Evolutionary conservation across 768 basidiomycete genomes (phyloP).

Genomic region (Tephrocybe sp.): DNA sequence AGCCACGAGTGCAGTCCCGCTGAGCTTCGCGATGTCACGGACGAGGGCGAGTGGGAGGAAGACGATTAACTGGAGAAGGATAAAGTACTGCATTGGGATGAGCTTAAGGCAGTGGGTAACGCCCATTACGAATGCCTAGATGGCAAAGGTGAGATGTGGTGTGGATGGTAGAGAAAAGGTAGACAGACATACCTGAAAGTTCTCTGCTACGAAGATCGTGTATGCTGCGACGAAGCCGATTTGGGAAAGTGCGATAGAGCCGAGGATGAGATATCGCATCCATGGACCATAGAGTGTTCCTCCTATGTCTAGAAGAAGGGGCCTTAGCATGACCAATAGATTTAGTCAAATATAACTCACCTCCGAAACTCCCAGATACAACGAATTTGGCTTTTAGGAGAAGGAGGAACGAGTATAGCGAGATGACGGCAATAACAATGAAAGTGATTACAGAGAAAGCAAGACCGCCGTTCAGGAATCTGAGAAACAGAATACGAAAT

Average conservation of each 20-base stretch:
- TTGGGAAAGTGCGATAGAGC: constrained; percentile 87
- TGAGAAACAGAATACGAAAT: constrained; percentile 23
- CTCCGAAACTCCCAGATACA: constrained; percentile 92
- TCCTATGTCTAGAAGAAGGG: constrained; percentile 71
- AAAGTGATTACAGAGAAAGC: constrained; percentile 84
- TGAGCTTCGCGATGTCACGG: constrained; percentile 93
- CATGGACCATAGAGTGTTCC: constrained; percentile 88
- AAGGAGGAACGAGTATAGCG: constrained; percentile 91
- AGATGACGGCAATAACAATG: constrained; percentile 79
- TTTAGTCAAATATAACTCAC: no score
- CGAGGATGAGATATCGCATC: constrained; percentile 90
- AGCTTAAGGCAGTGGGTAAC: constrained; percentile 72
- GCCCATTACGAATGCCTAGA: constrained; percentile 81
- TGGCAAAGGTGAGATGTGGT: background rate
- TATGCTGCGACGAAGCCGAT: constrained; percentile 89
- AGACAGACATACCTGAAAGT: constrained; percentile 53
- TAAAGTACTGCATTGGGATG: constrained; percentile 76
- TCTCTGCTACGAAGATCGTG: constrained; percentile 94
- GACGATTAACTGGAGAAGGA: constrained; percentile 78
- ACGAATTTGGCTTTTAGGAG: constrained; percentile 85
- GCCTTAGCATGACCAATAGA: no score
- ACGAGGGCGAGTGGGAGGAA: constrained; percentile 90
- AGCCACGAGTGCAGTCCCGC: constrained; percentile 87
- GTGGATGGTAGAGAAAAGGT: background rate
- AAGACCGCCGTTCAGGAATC: constrained; percentile 94